Percentiles rank a stretch among this genome's conserved stretches.
Conservation (phyloP, 139 green algal genomes). For the Medakamo hakoo region DNA sequence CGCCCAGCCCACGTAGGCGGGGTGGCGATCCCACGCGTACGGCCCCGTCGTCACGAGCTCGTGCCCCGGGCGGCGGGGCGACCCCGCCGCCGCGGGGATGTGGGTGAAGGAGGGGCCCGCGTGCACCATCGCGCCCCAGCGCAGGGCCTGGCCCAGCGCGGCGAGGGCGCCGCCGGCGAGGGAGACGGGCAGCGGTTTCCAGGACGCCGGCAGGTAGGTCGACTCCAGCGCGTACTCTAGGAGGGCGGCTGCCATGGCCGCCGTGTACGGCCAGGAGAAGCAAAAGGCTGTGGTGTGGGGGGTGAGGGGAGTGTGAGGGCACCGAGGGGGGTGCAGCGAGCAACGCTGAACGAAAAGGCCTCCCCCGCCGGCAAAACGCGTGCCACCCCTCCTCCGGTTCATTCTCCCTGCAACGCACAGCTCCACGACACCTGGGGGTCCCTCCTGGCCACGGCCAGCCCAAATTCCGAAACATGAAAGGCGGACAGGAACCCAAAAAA, state of each 20-base stretch:
- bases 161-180: not conserved
- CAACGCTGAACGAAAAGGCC: too few relatives aligned
- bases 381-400: too few relatives aligned
- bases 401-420: too few relatives aligned
- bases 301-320: too few relatives aligned
- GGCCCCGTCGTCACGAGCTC: not conserved
- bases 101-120: not conserved
- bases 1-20: slow-evolving; percentile 78
- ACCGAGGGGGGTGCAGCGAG: too few relatives aligned
- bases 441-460: too few relatives aligned
- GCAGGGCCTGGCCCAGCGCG: not conserved
- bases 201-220: not conserved
- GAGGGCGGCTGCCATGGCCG: not conserved
- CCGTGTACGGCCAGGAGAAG: not conserved
- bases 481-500: too few relatives aligned
- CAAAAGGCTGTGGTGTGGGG: not conserved
- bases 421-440: too few relatives aligned
- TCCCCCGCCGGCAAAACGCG: too few relatives aligned
- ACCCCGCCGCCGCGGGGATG: too few relatives aligned
- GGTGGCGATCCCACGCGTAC: slow-evolving; percentile 36
- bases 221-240: not conserved
- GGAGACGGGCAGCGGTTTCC: not conserved
- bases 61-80: not conserved
- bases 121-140: not conserved
- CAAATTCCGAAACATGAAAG: too few relatives aligned